Base-by-base conservation (phyloP, 192 early-diverging fungal species). In the Spinellus fusiger region DNA sequence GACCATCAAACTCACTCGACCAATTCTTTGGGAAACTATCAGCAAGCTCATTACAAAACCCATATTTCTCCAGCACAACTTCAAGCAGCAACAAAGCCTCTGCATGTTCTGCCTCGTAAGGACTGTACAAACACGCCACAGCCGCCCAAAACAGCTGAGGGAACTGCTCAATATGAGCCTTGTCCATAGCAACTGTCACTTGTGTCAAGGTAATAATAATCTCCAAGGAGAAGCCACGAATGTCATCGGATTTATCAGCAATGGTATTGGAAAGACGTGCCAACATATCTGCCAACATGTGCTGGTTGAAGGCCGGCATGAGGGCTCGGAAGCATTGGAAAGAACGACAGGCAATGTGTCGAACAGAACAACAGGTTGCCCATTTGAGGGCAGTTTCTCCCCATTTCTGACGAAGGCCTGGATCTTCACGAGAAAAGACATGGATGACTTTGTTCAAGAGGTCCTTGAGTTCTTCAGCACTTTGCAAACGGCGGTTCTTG, bases 331-430 rank as follows among this genome's bases (percentile, higher is more conserved):
- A 88, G 52, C 90, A 86, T 59, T 93, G 91, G 59, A 95, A 86
- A 0, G 91, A 93, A 12, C 90, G 74, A 61, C 89, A 91, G 9
- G 92, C 93, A n/a, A 92, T 82, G 69, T 94, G 90, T 2, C 87
- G 83, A 10, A 92, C 89, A 18, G 92, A 82, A 64, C 91, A 94
- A 25, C 75, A 78, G 2, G 89, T 89, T 3, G 89, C 92, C 92
- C 90, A 94, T 47, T 79, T 74, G 15, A 95, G 77, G 0, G 92
- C 89, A 4, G 81, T 82, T 59, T 88, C 85, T 1, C 87, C 91
- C 92, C 92, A 94, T 33, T 73, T 78, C 54, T 85, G 86, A 12
- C 79, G 61, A 23, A 86, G 62, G 20, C 79, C 80, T 6, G 66
- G 70, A 26, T 77, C 73, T 31, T 73, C 76, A 10, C 55, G 59